A percentile compares a stretch with the other conserved stretches of the same genome.
Evolutionary conservation across 352 stramenopile species (phyloP).

Genomic region (Blastocystis sp.): DNA sequence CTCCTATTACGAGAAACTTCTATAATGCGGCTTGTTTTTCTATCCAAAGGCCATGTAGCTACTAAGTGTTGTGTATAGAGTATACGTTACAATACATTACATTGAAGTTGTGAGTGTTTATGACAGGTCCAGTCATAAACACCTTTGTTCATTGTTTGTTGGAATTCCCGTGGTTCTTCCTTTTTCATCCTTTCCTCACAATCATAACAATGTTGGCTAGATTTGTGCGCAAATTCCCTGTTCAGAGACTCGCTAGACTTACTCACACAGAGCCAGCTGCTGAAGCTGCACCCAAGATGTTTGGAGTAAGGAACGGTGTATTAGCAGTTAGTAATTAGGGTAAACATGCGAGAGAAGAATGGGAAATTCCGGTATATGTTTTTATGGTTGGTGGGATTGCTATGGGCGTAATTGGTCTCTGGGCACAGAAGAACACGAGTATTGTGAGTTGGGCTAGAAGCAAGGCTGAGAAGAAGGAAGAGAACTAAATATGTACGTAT

Average conservation of each 20-base stretch:
- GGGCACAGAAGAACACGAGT: slow-evolving; percentile 60
- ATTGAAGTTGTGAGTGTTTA: too few species aligned
- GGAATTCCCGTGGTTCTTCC: background rate
- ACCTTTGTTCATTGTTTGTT: too few species aligned
- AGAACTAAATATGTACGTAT: slow-evolving; percentile 22
- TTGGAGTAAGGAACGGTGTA: background rate
- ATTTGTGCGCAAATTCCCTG: slow-evolving; percentile 51
- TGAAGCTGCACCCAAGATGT: slow-evolving; percentile 64
- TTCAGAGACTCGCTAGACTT: slow-evolving; percentile 54
- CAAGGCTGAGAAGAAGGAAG: slow-evolving; percentile 24
- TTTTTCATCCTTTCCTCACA: background rate
- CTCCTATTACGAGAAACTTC: too few species aligned
- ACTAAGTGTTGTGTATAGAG: too few species aligned
- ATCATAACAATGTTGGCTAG: slow-evolving; percentile 38
- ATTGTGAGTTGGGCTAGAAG: slow-evolving; percentile 43
- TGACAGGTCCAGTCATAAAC: too few species aligned
- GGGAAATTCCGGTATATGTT: slow-evolving; percentile 54
- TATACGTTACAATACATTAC: too few species aligned
- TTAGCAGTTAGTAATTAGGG: slow-evolving; percentile 8
- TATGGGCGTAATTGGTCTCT: slow-evolving; percentile 52
- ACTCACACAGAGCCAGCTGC: slow-evolving; percentile 3
- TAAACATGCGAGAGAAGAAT: slow-evolving; percentile 54
- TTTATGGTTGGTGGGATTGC: slow-evolving; percentile 58
- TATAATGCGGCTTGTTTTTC: too few species aligned
- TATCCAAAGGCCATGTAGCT: too few species aligned